Conservation (phyloP, 352 stramenopile species). For the Globisporangium uncinulatum region DNA sequence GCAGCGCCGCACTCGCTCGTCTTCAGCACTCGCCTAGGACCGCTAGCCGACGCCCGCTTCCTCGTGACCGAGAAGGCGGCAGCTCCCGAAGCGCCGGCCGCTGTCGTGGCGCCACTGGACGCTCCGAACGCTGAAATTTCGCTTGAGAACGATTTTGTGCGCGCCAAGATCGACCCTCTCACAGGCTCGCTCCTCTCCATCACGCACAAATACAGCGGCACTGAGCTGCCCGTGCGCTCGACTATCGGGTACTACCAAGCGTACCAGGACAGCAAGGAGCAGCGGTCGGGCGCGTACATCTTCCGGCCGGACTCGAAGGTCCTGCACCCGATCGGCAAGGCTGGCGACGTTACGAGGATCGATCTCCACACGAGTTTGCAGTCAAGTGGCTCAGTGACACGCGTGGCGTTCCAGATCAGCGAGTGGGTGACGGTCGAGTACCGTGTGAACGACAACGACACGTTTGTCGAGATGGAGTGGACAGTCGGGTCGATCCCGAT, state of each 20-base stretch:
- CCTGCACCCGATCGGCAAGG: slow-evolving; percentile 33
- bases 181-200: slow-evolving; percentile 55
- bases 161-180: slow-evolving; percentile 41
- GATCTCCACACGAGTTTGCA: slow-evolving; percentile 29
- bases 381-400: slow-evolving; percentile 16
- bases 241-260: slow-evolving; percentile 64
- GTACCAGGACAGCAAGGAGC: slow-evolving; percentile 36
- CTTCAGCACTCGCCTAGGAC: slow-evolving; percentile 55
- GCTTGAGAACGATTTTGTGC: slow-evolving; percentile 57
- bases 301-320: slow-evolving; percentile 90
- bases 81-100: not conserved
- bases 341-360: slow-evolving; percentile 32
- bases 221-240: slow-evolving; percentile 42
- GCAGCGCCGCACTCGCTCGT: slow-evolving; percentile 60
- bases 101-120: not conserved
- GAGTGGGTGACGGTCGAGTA: slow-evolving; percentile 90
- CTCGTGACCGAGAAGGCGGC: slow-evolving; percentile 35
- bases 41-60: slow-evolving; percentile 44
- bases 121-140: slow-evolving; percentile 23
- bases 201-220: slow-evolving; percentile 67
- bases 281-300: slow-evolving; percentile 95
- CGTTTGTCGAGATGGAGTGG: slow-evolving; percentile 94
- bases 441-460: slow-evolving; percentile 74
- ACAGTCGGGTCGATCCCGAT: slow-evolving; percentile 79
- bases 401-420: slow-evolving; percentile 76